Conservation (phyloP, 441 rosid genomes). For the Breynia disticha region DNA sequence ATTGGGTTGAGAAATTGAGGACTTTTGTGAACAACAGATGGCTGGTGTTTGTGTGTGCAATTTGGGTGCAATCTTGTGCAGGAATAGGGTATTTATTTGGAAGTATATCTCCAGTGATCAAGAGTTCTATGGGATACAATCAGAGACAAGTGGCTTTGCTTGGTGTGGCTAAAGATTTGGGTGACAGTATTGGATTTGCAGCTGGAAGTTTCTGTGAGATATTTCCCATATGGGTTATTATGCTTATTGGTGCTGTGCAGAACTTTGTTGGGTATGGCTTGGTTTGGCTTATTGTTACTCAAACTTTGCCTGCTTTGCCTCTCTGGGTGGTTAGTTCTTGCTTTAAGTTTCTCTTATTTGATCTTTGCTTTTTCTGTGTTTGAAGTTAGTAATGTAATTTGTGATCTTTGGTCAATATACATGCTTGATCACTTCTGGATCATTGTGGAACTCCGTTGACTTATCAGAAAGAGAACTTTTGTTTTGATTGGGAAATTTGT, state of each 20-base stretch:
- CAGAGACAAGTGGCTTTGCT: slow-evolving; percentile 65
- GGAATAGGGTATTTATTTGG: slow-evolving; percentile 78
- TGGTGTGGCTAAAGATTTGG: slow-evolving; percentile 76
- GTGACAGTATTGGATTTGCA: slow-evolving; percentile 56
- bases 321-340: slow-evolving; percentile 66
- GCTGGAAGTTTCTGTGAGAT: slow-evolving; percentile 55
- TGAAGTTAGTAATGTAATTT: not conserved
- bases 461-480: too few relatives aligned
- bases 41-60: slow-evolving; percentile 64
- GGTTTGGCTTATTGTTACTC: slow-evolving; percentile 58
- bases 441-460: too few relatives aligned
- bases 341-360: slow-evolving; percentile 1
- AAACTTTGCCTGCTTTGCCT: slow-evolving; percentile 43
- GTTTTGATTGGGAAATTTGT: too few relatives aligned
- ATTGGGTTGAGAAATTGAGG: slow-evolving; percentile 16
- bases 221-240: slow-evolving; percentile 49
- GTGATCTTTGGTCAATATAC: not conserved
- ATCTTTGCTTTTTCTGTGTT: not conserved
- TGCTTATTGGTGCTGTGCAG: slow-evolving; percentile 51
- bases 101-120: slow-evolving; percentile 74
- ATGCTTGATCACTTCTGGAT: too few relatives aligned
- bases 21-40: slow-evolving; percentile 48
- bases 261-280: slow-evolving; percentile 62
- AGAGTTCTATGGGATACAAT: slow-evolving; percentile 51
- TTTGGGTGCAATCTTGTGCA: slow-evolving; percentile 73